phyloP scores from a whole-genome alignment of 2,329 filamentous ascomycete species.

The Rhexocercosporidium sp. region DNA sequence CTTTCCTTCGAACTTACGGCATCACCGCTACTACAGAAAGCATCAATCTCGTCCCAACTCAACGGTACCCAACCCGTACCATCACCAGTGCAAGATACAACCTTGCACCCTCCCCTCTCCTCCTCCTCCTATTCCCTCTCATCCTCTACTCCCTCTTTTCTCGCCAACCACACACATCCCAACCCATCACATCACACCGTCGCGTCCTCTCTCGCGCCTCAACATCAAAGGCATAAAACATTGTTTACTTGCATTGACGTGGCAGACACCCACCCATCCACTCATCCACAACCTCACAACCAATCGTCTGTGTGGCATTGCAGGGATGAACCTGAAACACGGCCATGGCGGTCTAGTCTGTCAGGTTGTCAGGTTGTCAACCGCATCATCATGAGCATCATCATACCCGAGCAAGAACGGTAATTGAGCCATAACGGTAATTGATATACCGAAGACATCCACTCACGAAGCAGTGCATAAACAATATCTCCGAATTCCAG shows the following conservation, averaged over 20 bases:
- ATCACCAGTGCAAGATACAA: background rate
- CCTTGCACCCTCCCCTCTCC: background rate
- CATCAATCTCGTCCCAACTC: background rate
- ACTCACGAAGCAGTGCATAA: background rate
- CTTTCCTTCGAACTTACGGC: background rate
- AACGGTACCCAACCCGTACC: background rate
- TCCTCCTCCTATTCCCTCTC: background rate
- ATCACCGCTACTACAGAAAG: background rate
- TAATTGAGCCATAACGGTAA: background rate
- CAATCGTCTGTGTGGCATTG: background rate
- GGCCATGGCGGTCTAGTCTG: no score
- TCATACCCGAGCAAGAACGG: background rate
- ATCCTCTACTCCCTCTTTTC: background rate
- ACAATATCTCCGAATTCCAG: background rate
- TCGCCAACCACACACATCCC: no score
- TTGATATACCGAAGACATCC: background rate
- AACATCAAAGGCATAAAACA: conserved; percentile 34
- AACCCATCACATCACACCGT: background rate
- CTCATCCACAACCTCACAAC: background rate
- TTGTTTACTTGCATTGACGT: conserved; percentile 39
- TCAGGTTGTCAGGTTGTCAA: no score
- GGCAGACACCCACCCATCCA: conserved; percentile 21
- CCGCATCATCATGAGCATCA: background rate
- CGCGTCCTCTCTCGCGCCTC: conserved; percentile 13
- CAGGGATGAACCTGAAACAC: conserved; percentile 12